Base-by-base conservation (phyloP, 768 basidiomycete species). In the Panus rudis region DNA sequence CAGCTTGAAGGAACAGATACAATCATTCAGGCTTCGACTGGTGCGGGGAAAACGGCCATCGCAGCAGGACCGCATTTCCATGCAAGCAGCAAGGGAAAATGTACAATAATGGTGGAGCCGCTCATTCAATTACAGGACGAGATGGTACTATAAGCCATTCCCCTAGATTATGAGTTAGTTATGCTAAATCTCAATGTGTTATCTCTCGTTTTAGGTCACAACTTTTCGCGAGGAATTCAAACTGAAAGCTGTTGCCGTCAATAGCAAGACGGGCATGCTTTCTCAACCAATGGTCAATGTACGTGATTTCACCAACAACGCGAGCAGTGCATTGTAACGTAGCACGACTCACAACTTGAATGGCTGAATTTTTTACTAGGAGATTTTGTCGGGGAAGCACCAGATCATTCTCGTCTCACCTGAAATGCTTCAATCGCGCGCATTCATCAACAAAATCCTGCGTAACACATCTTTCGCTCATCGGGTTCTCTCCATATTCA, bases 101-200 rank as follows among this genome's bases (percentile, higher is more conserved):
- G 64, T 0, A 66, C 66, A 0, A 46, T 71, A 2, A 54, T 70
- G 53, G 57, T 71, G 0, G 67, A 65, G 6, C 69, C 68, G 2
- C 46, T 71, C 1, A 51, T 69, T 1, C 59, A 63, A 0, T 60
- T 71, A 1, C 65, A 71, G 19, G 62, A 68, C 0, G 66, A 71
- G 42, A 58, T 59, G 56, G 64, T 65, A 12, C 10, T n/a, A 13
- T 23, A 30, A 30, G 45, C 50, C 19, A 31, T 5, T 43, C 14
- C 16, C n/a, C n/a, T n/a, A n/a, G n/a, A n/a, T n/a, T n/a, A n/a
- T n/a, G n/a, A n/a, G n/a, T n/a, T n/a, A n/a, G n/a, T n/a, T n/a
- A n/a, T n/a, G n/a, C n/a, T n/a, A n/a, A n/a, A n/a, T n/a, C n/a
- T n/a, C n/a, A n/a, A n/a, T n/a, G n/a, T n/a, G n/a, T n/a, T n/a